phyloP scores from a whole-genome alignment of 768 basidiomycete species.

The Pulveroboletus sp. region DNA sequence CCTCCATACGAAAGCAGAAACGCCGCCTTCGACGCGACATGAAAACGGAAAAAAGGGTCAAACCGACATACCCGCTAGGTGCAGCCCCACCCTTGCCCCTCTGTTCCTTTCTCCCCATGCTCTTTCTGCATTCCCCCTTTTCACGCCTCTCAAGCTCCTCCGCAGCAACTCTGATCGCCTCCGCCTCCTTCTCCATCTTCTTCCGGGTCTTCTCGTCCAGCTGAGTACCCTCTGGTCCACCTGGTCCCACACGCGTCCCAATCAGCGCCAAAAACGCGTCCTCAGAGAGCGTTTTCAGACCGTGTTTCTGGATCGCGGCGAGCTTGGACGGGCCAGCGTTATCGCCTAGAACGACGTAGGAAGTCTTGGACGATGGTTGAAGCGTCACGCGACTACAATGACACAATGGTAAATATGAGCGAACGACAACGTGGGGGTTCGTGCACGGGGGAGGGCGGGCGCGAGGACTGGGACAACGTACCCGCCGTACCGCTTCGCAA shows the following conservation, averaged over 20 bases:
- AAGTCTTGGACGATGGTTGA: slow-evolving; percentile 86
- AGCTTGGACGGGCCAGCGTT: slow-evolving; percentile 88
- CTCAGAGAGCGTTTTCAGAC: slow-evolving; percentile 71
- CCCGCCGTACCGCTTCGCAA: slow-evolving; percentile 94
- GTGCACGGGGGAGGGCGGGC: not conserved
- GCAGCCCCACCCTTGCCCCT: slow-evolving; percentile 8
- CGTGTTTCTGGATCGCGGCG: slow-evolving; percentile 78
- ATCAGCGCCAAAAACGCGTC: slow-evolving; percentile 86
- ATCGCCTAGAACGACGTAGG: slow-evolving; percentile 83
- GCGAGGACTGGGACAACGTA: slow-evolving; percentile 32
- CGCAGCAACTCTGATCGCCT: slow-evolving; percentile 66
- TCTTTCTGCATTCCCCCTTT: slow-evolving; percentile 47
- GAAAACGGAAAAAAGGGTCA: not conserved
- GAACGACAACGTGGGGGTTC: not conserved
- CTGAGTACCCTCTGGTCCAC: slow-evolving; percentile 28
- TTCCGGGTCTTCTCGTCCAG: slow-evolving; percentile 79
- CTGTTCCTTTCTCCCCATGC: slow-evolving; percentile 3
- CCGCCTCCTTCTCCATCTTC: slow-evolving; percentile 76
- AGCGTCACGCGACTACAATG: slow-evolving; percentile 73
- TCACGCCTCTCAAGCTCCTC: slow-evolving; percentile 76
- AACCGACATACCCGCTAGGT: slow-evolving; percentile 17
- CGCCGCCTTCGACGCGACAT: not conserved
- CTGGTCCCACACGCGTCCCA: slow-evolving; percentile 55
- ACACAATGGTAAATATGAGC: not conserved
- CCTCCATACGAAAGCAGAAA: not conserved